Conservation (phyloP, 129 eudicot species). For the Flaveria linearis region DNA sequence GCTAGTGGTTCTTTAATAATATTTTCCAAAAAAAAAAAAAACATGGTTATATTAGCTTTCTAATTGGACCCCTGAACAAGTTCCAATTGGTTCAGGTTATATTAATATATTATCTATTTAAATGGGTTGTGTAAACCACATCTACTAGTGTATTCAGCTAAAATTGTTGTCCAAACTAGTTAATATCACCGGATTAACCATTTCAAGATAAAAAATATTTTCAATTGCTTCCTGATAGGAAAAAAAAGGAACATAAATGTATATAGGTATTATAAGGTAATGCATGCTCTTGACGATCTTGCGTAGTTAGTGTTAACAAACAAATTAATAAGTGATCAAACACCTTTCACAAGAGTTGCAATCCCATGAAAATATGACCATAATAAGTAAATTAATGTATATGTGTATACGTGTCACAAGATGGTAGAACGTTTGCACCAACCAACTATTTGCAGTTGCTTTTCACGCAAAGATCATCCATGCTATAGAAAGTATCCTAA, state of each 20-base stretch:
- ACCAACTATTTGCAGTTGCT: conserved; percentile 2
- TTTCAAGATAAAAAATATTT: background rate
- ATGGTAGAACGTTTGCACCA: background rate
- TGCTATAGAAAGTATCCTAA: background rate
- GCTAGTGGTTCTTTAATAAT: no score
- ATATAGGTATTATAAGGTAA: conserved; percentile 5
- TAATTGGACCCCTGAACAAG: no score
- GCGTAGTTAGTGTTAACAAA: conserved; percentile 14
- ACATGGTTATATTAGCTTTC: no score
- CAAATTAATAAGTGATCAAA: background rate
- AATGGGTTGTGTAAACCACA: no score
- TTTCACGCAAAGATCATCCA: conserved; percentile 25
- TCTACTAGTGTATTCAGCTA: no score
- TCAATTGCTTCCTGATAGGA: background rate
- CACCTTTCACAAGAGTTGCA: conserved; percentile 9
- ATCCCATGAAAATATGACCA: background rate
- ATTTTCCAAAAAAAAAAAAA: no score
- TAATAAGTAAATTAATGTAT: background rate
- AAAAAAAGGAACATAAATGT: background rate
- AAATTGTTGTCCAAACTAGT: no score
- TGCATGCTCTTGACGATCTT: conserved; percentile 31
- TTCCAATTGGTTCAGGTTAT: no score
- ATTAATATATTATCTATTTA: no score
- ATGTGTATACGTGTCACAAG: no score
- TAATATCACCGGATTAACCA: background rate